phyloP scores from a whole-genome alignment of 2,329 filamentous ascomycete genomes.

The Trichoderma endophyticum region DNA sequence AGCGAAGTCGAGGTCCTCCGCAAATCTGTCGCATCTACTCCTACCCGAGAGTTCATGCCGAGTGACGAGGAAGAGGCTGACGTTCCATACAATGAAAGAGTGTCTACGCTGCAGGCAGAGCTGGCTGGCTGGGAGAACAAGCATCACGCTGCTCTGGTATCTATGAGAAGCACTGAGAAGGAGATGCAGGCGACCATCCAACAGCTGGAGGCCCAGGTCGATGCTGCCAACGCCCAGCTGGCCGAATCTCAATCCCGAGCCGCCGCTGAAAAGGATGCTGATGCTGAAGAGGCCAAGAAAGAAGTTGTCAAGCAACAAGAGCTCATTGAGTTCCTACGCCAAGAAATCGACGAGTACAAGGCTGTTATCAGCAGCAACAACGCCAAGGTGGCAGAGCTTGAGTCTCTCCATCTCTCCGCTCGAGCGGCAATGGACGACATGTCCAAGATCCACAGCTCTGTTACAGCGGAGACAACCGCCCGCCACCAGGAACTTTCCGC shows the following conservation, averaged over 20 bases:
- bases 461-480: constrained; percentile 42
- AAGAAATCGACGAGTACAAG: constrained; percentile 79
- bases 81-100: constrained; percentile 51
- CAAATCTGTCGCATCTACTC: constrained; percentile 42
- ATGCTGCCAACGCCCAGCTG: constrained; percentile 52
- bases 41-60: constrained; percentile 26
- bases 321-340: constrained; percentile 60
- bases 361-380: constrained; percentile 66
- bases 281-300: constrained; percentile 30
- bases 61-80: constrained; percentile 32
- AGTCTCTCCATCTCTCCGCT: constrained; percentile 65
- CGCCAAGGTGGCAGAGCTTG: constrained; percentile 68
- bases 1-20: constrained; percentile 69
- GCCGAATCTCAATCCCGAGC: constrained; percentile 41
- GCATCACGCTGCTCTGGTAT: constrained; percentile 67
- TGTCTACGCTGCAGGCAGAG: constrained; percentile 67
- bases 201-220: constrained; percentile 64
- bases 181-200: constrained; percentile 69
- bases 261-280: constrained; percentile 29
- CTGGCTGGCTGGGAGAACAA: constrained; percentile 72
- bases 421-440: constrained; percentile 67
- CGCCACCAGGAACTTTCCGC: constrained; percentile 47
- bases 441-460: constrained; percentile 54
- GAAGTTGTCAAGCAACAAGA: constrained; percentile 54
- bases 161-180: constrained; percentile 69